phyloP scores from a whole-genome alignment of 768 basidiomycete genomes.

The Psilocybe tampanensis region DNA sequence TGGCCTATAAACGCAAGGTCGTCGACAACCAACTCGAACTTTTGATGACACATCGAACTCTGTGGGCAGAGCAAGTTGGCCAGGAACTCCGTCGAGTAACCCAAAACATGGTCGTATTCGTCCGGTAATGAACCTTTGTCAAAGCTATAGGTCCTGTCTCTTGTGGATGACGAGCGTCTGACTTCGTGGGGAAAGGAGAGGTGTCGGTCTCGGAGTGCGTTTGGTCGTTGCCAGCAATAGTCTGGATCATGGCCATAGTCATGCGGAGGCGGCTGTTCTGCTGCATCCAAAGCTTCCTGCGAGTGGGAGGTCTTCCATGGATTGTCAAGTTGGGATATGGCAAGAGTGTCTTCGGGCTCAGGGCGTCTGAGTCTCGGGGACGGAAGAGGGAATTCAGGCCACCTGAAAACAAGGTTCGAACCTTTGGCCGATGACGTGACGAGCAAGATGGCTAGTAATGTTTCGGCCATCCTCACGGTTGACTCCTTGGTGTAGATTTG shows the following conservation, averaged over 20 bases:
- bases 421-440: constrained; percentile 86
- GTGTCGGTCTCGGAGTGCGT: constrained; percentile 49
- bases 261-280: constrained; percentile 14
- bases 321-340: constrained; percentile 64
- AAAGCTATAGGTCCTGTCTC: constrained; percentile 40
- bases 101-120: constrained; percentile 74
- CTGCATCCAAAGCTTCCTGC: constrained; percentile 34
- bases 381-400: constrained; percentile 74
- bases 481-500: no score
- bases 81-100: constrained; percentile 80
- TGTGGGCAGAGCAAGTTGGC: constrained; percentile 82
- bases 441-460: constrained; percentile 78
- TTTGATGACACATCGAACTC: constrained; percentile 84
- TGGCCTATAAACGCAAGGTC: constrained; percentile 94
- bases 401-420: constrained; percentile 77
- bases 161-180: constrained; percentile 45
- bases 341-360: constrained; percentile 46
- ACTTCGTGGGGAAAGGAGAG: constrained; percentile 51
- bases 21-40: constrained; percentile 91
- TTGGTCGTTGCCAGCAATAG: constrained; percentile 66
- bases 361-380: constrained; percentile 75
- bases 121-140: constrained; percentile 36
- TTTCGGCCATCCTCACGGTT: constrained; percentile 61
- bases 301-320: constrained; percentile 70
- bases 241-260: constrained; percentile 41